Percentiles rank a stretch among this genome's conserved stretches.
Evolutionary conservation across 306 rosid species (phyloP).

Genomic region (Pueraria montana): DNA sequence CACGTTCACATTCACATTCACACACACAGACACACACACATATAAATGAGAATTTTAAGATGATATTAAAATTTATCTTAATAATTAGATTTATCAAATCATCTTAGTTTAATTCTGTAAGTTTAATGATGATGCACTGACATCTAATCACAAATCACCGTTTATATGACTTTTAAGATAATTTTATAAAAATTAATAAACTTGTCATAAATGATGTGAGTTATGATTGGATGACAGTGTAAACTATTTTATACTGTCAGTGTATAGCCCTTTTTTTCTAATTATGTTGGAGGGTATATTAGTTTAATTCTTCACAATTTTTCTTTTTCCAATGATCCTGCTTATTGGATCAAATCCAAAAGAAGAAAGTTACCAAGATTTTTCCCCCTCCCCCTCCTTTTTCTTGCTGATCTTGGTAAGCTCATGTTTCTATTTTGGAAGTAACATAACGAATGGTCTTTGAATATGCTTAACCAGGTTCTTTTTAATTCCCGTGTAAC

Average conservation of each 20-base stretch:
- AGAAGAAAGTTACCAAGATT: not conserved
- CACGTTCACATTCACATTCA: not conserved
- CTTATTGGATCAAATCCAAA: not conserved
- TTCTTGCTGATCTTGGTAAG: not conserved
- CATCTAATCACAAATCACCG: too few relatives aligned
- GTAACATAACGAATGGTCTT: conserved; percentile 23
- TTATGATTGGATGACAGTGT: too few relatives aligned
- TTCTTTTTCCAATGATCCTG: not conserved
- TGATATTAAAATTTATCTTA: not conserved
- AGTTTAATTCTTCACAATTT: not conserved
- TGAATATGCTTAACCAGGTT: not conserved
- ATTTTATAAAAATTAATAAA: too few relatives aligned
- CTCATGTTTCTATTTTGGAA: not conserved
- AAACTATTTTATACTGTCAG: too few relatives aligned
- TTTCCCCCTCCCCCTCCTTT: not conserved
- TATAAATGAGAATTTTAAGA: not conserved
- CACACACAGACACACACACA: too few relatives aligned
- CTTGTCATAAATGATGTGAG: too few relatives aligned
- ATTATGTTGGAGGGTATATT: not conserved
- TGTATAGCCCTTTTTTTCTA: too few relatives aligned
- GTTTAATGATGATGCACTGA: too few relatives aligned
- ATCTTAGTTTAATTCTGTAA: not conserved
- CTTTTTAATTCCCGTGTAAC: not conserved
- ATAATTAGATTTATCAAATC: not conserved
- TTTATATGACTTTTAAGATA: too few relatives aligned